Conservation (phyloP, 768 basidiomycete species). For the Collybia sordida region DNA sequence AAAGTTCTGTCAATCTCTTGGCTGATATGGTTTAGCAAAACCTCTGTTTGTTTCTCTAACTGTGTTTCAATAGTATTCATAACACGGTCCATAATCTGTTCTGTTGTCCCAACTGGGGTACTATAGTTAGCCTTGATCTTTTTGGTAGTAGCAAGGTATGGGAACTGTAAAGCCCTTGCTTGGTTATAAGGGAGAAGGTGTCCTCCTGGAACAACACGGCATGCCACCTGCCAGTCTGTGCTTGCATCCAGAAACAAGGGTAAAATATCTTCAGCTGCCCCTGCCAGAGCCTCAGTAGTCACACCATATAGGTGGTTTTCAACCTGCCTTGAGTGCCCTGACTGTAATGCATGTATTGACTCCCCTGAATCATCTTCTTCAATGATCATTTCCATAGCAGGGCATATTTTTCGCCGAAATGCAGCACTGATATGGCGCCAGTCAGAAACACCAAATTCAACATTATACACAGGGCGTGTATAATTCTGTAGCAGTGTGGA, state of each 20-base stretch:
- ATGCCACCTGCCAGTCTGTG: slow-evolving; percentile 18
- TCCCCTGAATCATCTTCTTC: slow-evolving; percentile 10
- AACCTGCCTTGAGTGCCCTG: slow-evolving; percentile 18
- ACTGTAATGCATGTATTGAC: slow-evolving; percentile 20
- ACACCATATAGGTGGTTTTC: slow-evolving; percentile 29
- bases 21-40: too few species aligned
- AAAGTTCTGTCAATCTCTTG: too few species aligned
- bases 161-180: slow-evolving; percentile 1
- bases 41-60: too few species aligned
- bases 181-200: slow-evolving; percentile 10
- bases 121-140: too few species aligned
- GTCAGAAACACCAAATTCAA: slow-evolving; percentile 1
- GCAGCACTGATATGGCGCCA: slow-evolving; percentile 22
- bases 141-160: too few species aligned
- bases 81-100: too few species aligned
- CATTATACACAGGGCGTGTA: slow-evolving; percentile 1
- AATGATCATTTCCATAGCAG: background rate
- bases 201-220: slow-evolving; percentile 22
- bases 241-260: slow-evolving; percentile 23
- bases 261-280: slow-evolving; percentile 23
- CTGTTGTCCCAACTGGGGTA: too few species aligned
- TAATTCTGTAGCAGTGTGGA: slow-evolving; percentile 1
- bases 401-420: slow-evolving; percentile 14
- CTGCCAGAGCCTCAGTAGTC: slow-evolving; percentile 17
- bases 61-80: too few species aligned